Evolutionary conservation across 2,329 filamentous ascomycete genomes (phyloP).

Genomic region (Sordariomycetes sp.): DNA sequence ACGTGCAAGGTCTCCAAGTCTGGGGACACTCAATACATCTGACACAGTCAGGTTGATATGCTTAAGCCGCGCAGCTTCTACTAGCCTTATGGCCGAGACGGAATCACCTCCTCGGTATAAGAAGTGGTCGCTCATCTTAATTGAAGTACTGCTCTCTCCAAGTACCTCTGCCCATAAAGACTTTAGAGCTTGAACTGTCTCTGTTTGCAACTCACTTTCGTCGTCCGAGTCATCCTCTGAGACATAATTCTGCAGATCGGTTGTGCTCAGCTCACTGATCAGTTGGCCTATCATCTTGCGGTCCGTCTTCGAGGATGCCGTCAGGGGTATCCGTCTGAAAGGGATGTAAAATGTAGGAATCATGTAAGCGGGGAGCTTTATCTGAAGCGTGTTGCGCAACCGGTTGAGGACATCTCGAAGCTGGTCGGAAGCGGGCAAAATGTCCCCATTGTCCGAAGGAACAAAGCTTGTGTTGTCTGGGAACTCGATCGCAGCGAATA

Average conservation of each 20-base stretch:
- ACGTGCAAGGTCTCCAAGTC: conserved; percentile 4
- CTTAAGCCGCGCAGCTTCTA: conserved; percentile 8
- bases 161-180: conserved; percentile 3
- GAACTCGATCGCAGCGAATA: conserved; percentile 5
- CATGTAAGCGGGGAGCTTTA: conserved; percentile 7
- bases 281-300: conserved; percentile 4
- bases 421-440: neutral
- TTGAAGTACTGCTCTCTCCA: conserved; percentile 3
- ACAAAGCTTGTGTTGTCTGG: neutral
- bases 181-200: conserved; percentile 4
- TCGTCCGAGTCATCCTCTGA: neutral
- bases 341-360: conserved; percentile 8
- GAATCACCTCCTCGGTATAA: conserved; percentile 10
- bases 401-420: conserved; percentile 1
- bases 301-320: conserved; percentile 7
- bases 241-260: neutral
- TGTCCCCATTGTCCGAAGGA: conserved; percentile 1
- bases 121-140: conserved; percentile 6
- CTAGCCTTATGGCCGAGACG: conserved; percentile 9
- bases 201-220: neutral
- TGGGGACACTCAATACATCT: conserved; percentile 2
- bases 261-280: conserved; percentile 1
- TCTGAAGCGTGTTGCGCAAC: conserved; percentile 2
- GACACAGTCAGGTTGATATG: neutral
- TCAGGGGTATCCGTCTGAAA: conserved; percentile 6